Conservation (phyloP, 1,139 yeast genomes). For the Spathaspora sp. region DNA sequence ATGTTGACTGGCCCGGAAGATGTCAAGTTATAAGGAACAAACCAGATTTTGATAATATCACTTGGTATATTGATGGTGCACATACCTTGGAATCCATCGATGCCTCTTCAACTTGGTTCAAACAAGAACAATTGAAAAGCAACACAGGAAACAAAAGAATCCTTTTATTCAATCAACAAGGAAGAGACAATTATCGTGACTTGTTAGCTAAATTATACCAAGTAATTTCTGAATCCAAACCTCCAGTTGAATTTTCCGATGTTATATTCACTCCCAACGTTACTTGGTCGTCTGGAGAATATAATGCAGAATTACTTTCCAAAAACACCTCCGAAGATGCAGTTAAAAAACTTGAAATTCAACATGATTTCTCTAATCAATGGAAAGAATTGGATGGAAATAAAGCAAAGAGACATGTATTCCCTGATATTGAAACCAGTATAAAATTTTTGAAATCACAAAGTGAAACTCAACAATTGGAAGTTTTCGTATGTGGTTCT, state of each 20-base stretch:
- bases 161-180: slow-evolving; percentile 89
- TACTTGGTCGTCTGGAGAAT: slow-evolving; percentile 82
- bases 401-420: slow-evolving; percentile 40
- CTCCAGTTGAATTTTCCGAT: slow-evolving; percentile 54
- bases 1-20: slow-evolving; percentile 90
- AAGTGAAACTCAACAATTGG: slow-evolving; percentile 34
- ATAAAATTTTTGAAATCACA: slow-evolving; percentile 50
- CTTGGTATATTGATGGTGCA: slow-evolving; percentile 93
- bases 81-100: slow-evolving; percentile 86
- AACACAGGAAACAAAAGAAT: slow-evolving; percentile 32
- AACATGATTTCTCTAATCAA: slow-evolving; percentile 64
- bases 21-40: slow-evolving; percentile 67
- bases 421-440: slow-evolving; percentile 76
- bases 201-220: slow-evolving; percentile 56
- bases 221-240: slow-evolving; percentile 26
- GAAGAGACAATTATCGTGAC: slow-evolving; percentile 72
- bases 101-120: slow-evolving; percentile 82
- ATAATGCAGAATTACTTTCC: slow-evolving; percentile 81
- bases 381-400: slow-evolving; percentile 62
- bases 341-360: slow-evolving; percentile 80
- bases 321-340: slow-evolving; percentile 76
- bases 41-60: slow-evolving; percentile 43
- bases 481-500: slow-evolving; percentile 93
- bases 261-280: slow-evolving; percentile 89
- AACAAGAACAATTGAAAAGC: slow-evolving; percentile 20